Conservation (phyloP, 495 filamentous ascomycete genomes). For the Parathielavia appendiculata region DNA sequence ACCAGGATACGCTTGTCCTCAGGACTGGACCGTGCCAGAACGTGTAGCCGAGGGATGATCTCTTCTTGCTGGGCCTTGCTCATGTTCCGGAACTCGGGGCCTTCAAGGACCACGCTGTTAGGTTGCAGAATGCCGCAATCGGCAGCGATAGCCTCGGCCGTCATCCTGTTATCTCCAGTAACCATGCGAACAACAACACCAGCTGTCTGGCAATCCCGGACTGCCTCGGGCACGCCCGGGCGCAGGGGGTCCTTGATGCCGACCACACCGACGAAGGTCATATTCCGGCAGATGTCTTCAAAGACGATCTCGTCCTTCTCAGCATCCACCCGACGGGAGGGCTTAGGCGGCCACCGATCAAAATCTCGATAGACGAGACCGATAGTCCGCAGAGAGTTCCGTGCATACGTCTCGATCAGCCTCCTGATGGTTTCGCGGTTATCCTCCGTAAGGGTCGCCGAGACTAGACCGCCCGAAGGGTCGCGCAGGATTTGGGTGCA, state of each 20-base stretch:
- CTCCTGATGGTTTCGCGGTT: constrained; percentile 55
- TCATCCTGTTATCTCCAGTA: constrained; percentile 79
- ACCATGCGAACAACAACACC: constrained; percentile 89
- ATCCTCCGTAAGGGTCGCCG: constrained; percentile 51
- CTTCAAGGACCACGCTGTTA: constrained; percentile 75
- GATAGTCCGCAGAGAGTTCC: constrained; percentile 80
- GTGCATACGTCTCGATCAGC: constrained; percentile 72
- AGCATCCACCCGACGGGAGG: constrained; percentile 59
- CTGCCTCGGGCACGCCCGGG: constrained; percentile 70
- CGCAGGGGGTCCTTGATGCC: constrained; percentile 88
- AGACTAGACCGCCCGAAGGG: constrained; percentile 56
- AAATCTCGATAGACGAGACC: constrained; percentile 84
- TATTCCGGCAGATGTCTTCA: constrained; percentile 64
- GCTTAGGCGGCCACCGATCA: constrained; percentile 76
- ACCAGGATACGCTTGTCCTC: constrained; percentile 84
- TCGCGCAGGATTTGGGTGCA: constrained; percentile 68
- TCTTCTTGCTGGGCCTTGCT: constrained; percentile 64
- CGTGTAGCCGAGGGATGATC: constrained; percentile 69
- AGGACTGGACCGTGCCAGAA: constrained; percentile 79
- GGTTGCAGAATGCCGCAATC: constrained; percentile 79
- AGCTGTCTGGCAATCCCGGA: constrained; percentile 65
- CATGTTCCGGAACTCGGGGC: constrained; percentile 74
- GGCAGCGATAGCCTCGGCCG: constrained; percentile 73
- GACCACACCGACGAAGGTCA: constrained; percentile 73
- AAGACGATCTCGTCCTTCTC: constrained; percentile 68